These are phyloP conservation scores for Tylopilus balloui DNA, from an alignment of 768 basidiomycete genomes.

Conservation along the genomic window DNA sequence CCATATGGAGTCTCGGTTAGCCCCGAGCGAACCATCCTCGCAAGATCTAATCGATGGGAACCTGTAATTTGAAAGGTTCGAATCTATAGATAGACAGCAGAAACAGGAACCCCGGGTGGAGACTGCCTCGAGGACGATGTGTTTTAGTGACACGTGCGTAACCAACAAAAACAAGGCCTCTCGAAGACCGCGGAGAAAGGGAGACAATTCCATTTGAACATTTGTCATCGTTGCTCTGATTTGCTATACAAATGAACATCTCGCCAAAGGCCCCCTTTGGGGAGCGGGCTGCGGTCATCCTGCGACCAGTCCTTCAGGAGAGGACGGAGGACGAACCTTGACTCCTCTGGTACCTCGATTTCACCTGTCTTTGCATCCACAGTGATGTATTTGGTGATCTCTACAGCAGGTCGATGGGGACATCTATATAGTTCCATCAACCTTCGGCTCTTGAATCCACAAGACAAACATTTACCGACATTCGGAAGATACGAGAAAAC, in stretches of 20 bases:
- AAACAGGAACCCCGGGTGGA: slow-evolving; percentile 27
- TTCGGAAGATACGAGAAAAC: slow-evolving; percentile 65
- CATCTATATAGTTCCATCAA: slow-evolving; percentile 50
- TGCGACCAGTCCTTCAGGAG: slow-evolving; percentile 5
- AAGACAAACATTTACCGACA: slow-evolving; percentile 42
- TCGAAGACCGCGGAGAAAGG: slow-evolving; percentile 22
- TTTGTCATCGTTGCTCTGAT: slow-evolving; percentile 9
- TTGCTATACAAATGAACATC: slow-evolving; percentile 26
- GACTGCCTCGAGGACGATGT: slow-evolving; percentile 20
- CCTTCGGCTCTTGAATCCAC: slow-evolving; percentile 3
- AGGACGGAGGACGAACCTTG: slow-evolving; percentile 35
- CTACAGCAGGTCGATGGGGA: slow-evolving; percentile 57
- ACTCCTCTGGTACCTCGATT: slow-evolving; percentile 44
- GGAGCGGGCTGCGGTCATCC: slow-evolving; percentile 24
- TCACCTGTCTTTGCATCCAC: slow-evolving; percentile 46
- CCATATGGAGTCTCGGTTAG: slow-evolving; percentile 14
- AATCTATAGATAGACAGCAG: slow-evolving; percentile 29
- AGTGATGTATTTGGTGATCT: slow-evolving; percentile 57
- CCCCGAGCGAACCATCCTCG: slow-evolving; percentile 15
- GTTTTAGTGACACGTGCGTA: slow-evolving; percentile 22
- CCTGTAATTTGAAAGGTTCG: slow-evolving; percentile 1
- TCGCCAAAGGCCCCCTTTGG: slow-evolving; percentile 33
- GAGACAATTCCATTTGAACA: slow-evolving; percentile 7
- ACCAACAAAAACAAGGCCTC: slow-evolving; percentile 14
- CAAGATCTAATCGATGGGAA: slow-evolving; percentile 15